Evolutionary conservation across 1,284 basidiomycete genomes (phyloP), one percentile per base, ranked within the genome.

Genomic region (Apiotrichum gamsii): DNA sequence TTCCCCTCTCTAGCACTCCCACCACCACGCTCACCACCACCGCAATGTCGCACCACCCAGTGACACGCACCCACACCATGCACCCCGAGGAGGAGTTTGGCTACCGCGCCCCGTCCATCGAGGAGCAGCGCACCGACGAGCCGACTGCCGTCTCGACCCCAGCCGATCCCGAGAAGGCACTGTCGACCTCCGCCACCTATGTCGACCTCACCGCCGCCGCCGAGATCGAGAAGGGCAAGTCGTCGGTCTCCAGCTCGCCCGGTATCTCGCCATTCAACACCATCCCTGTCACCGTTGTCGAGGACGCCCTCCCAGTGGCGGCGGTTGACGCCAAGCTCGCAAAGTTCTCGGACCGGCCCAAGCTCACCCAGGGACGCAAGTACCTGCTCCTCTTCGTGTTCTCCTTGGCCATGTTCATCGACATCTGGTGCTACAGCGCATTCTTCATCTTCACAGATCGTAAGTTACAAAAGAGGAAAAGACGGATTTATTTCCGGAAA

Each of bases 381-480:
- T 66, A 58, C 57, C 47, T 49, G 13, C 49, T 65, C 1, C 49
- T 68, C 10, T 47, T 31, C 45, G 57, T 36, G 49, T 61, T 49
- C 57, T 56, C 53, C 43, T 30, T 60, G 8, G 56, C 54, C 25
- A 45, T 62, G 45, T 61, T 62, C 51, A 59, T 62, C 40, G 59
- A 61, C 43, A 55, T 54, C 39, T 58, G 55, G 58, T 51, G 45
- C 23, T 60, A 58, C 52, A 50, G 51, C 4, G 52, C 49, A 21
- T 56, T 54, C 41, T 52, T 49, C 37, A 45, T 51, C 37, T 49
- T 57, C 33, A 28, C 25, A 6, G 25, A 28, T 11, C 25, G n/a
- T n/a, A n/a, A n/a, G n/a, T n/a, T n/a, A n/a, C n/a, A n/a, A n/a
- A n/a, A n/a, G n/a, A n/a, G n/a, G n/a, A n/a, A n/a, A n/a, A n/a